Evolutionary conservation across 352 stramenopile species (phyloP), one percentile per base, ranked within the genome.

Genomic region (Phytophthora megakarya): DNA sequence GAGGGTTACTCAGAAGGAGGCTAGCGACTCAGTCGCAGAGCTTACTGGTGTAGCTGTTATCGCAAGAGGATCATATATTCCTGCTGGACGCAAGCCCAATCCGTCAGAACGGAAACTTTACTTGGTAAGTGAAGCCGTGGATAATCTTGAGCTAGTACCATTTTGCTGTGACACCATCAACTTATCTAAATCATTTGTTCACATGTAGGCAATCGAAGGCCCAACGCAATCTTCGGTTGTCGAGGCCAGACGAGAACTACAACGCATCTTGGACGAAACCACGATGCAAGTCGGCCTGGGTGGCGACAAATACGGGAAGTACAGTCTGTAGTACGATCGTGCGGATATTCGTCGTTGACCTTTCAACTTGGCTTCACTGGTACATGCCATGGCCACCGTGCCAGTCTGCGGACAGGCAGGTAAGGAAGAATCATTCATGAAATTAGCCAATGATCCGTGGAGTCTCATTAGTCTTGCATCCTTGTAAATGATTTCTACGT

Each of bases 11-110:
- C 87, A 96, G 47, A 96, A 94, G 55, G 89, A 97, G 23, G 83
- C 87, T 30, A 87, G 90, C 19, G 84, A 96, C 43, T 80, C 82
- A 15, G 84, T 98, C 7, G 72, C 86, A 1, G 93, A 98, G 37
- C 80, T 95, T 49, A 97, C 90, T 5, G 91, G 91, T 25, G 87
- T 73, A 18, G 90, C 90, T 15, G 79, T 98, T 52, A 97, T 96
- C 46, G 76, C 84, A n/a, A 70, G 90, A 70, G 93, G 93, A n/a
- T 93, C 84, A 10, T 97, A 86, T 57, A 76, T 97, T 18, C 81
- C 90, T 45, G 78, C 89, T 9, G 92, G 92, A 8, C 90, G 86
- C 35, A 95, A 92, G 39, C 81, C 91, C 8, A 88, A 92, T 42
- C 73, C 83, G 4, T 90, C 87, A 28, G 88, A 97, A 68, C 79